These are phyloP conservation scores for Colletotrichum ledebouriae DNA, from an alignment of 2,329 filamentous ascomycete species.

Conservation along the genomic window DNA sequence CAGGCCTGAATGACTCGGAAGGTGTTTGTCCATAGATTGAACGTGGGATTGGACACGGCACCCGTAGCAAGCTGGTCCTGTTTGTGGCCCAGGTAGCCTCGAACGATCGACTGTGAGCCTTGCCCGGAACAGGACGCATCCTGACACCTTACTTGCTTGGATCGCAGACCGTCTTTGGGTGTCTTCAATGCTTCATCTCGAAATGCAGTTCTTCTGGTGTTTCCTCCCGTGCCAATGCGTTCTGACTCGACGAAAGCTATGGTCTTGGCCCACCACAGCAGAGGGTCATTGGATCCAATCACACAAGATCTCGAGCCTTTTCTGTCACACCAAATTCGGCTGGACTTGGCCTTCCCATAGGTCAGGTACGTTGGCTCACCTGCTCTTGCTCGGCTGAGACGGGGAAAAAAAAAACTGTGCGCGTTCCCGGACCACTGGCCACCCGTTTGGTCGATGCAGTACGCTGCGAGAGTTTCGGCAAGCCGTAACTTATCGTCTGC, in stretches of 20 bases:
- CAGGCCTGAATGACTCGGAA: too few relatives aligned
- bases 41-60: background rate
- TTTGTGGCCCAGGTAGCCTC: background rate
- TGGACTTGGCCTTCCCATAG: background rate
- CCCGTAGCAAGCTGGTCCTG: background rate
- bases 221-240: background rate
- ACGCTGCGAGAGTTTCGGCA: conserved; percentile 31
- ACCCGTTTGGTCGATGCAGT: conserved; percentile 29
- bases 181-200: background rate
- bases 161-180: background rate
- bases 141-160: background rate
- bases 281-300: conserved; percentile 2
- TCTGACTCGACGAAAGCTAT: conserved; percentile 15
- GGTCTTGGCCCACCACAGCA: background rate
- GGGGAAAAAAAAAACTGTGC: conserved; percentile 22
- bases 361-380: conserved; percentile 3
- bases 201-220: background rate
- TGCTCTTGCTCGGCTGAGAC: background rate
- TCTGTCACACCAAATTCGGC: conserved; percentile 8
- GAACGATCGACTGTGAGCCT: conserved; percentile 3
- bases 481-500: conserved; percentile 7
- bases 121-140: background rate
- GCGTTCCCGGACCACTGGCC: conserved; percentile 29
- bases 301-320: background rate
- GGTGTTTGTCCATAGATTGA: too few relatives aligned